Evolutionary conservation across 2,329 filamentous ascomycete genomes (phyloP).

Genomic region (Fusarium pseudograminearum): DNA sequence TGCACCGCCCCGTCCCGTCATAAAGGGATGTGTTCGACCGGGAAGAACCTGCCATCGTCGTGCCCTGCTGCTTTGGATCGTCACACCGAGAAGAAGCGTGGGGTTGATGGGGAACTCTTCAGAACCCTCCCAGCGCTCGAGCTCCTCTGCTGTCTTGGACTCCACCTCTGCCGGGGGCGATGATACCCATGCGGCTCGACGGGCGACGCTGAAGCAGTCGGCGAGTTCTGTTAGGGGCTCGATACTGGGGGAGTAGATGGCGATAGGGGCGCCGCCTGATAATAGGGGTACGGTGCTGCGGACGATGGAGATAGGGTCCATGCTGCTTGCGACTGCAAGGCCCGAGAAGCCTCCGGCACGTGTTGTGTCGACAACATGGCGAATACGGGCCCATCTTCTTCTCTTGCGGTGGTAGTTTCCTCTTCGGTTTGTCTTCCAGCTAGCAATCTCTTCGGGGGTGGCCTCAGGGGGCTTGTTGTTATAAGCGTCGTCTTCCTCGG

Average conservation of each 20-base stretch:
- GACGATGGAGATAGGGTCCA: constrained; percentile 83
- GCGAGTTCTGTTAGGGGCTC: constrained; percentile 83
- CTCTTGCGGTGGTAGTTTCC: constrained; percentile 91
- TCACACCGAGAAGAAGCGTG: constrained; percentile 81
- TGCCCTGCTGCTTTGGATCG: constrained; percentile 82
- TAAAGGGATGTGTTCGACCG: constrained; percentile 90
- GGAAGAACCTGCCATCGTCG: constrained; percentile 92
- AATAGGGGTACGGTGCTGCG: constrained; percentile 82
- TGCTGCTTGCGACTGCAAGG: constrained; percentile 82
- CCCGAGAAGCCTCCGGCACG: constrained; percentile 83
- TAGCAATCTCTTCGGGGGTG: constrained; percentile 70
- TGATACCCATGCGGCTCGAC: constrained; percentile 79
- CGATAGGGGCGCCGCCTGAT: constrained; percentile 83
- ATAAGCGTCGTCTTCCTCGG: constrained; percentile 80
- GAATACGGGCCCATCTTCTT: constrained; percentile 80
- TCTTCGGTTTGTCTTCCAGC: constrained; percentile 84
- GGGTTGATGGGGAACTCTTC: constrained; percentile 90
- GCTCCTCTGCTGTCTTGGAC: constrained; percentile 60
- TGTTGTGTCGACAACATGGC: constrained; percentile 78
- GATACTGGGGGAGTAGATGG: constrained; percentile 84
- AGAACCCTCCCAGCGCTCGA: constrained; percentile 69
- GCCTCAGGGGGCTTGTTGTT: constrained; percentile 70
- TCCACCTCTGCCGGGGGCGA: constrained; percentile 61
- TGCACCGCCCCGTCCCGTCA: constrained; percentile 88
- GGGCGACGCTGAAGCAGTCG: constrained; percentile 85